These are phyloP conservation scores for Rhodotorula sp. DNA, from an alignment of 1,284 basidiomycete genomes.

Conservation along the genomic window DNA sequence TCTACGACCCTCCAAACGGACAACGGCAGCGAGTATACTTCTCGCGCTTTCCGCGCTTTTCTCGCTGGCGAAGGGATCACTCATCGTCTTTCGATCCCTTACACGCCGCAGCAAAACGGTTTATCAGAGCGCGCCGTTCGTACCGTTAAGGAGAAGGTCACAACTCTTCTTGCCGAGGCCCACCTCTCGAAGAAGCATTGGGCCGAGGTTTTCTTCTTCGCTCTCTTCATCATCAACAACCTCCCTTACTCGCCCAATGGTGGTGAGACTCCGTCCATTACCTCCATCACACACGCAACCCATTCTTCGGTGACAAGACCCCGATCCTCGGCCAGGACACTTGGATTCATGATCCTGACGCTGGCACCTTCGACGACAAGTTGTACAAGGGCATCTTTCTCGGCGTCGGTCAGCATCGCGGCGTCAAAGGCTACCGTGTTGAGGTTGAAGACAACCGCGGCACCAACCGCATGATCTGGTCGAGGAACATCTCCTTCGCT, in stretches of 20 bases:
- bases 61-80: conserved; percentile 42
- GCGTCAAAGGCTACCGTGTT: too few species aligned
- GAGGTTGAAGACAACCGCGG: too few species aligned
- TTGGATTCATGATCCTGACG: neutral
- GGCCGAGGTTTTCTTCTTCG: conserved; percentile 46
- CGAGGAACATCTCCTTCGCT: too few species aligned
- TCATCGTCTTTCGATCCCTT: conserved; percentile 49
- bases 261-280: conserved; percentile 5
- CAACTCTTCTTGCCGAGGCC: conserved; percentile 45
- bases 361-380: neutral
- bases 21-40: conserved; percentile 3
- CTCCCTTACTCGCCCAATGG: neutral
- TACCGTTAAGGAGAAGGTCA: conserved; percentile 44
- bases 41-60: neutral
- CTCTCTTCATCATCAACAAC: conserved; percentile 1
- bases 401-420: neutral
- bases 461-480: too few species aligned
- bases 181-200: conserved; percentile 47
- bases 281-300: neutral
- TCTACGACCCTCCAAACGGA: conserved; percentile 3
- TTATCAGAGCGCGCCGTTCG: conserved; percentile 45
- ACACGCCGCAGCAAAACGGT: conserved; percentile 50
- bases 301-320: neutral
- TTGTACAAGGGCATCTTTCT: neutral
- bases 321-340: neutral